Percentiles rank a stretch among this genome's conserved stretches.
Evolutionary conservation across 352 stramenopile species (phyloP).

Genomic region (Phytophthora europaea): DNA sequence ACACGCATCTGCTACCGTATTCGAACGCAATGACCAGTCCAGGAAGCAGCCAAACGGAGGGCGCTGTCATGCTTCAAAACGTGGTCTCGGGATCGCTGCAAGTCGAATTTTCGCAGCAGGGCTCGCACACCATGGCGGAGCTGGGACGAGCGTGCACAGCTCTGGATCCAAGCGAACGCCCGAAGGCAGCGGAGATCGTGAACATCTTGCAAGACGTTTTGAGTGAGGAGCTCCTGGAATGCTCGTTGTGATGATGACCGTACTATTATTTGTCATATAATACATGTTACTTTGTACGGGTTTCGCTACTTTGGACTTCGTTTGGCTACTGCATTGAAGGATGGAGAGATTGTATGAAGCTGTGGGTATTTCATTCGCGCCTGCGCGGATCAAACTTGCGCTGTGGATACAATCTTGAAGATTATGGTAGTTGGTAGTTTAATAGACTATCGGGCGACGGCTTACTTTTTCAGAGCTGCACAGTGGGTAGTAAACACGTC

Average conservation of each 20-base stretch:
- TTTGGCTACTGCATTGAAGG: too few relatives aligned
- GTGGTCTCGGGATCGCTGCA: neutral
- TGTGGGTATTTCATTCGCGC: too few relatives aligned
- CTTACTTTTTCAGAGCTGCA: too few relatives aligned
- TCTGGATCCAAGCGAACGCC: neutral
- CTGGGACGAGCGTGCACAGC: neutral
- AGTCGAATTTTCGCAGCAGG: neutral
- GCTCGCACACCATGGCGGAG: neutral
- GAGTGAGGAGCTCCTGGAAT: neutral
- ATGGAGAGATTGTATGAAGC: too few relatives aligned
- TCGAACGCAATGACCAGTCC: neutral
- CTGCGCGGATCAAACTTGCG: too few relatives aligned
- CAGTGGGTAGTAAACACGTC: too few relatives aligned
- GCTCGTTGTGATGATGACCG: neutral
- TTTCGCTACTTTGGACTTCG: too few relatives aligned
- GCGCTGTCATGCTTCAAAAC: neutral
- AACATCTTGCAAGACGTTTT: neutral
- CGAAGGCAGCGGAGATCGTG: neutral
- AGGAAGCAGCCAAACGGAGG: neutral
- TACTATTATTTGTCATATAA: slow-evolving; percentile 3
- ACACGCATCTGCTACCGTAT: neutral
- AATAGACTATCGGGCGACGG: too few relatives aligned
- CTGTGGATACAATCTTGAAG: too few relatives aligned
- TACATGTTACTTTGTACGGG: too few relatives aligned
- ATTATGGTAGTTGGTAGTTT: too few relatives aligned